Base-by-base conservation (phyloP, 2,329 filamentous ascomycete species). In the Periconia digitata region DNA sequence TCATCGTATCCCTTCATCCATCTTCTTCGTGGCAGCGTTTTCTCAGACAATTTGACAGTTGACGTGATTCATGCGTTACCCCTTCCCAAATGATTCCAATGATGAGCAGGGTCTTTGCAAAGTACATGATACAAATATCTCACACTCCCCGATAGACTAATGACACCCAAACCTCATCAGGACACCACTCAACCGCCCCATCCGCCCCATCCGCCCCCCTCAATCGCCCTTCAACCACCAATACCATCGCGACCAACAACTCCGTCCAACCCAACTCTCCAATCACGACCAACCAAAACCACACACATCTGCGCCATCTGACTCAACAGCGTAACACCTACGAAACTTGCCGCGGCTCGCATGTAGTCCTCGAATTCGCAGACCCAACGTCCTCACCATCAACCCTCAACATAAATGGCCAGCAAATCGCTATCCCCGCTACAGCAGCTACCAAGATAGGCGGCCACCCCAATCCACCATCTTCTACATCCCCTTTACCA, bases 361-460 rank as follows among this genome's bases (percentile, higher is more conserved):
- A 59, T 5, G 43, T 60, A 18, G 40, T 59, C 36, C 53, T 62
- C 43, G 53, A 58, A 42, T 62, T 63, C 39, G 58, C 60, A n/a
- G 58, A 62, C 40, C 56, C 58, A 4, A 55, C 54, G 13, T 44
- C 34, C 22, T 49, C 46, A 20, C 56, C 51, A 0, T 44, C 40
- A 8, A 18, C 37, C 12, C 43, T 34, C n/a, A n/a, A n/a, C n/a
- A n/a, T n/a, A n/a, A n/a, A n/a, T n/a, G n/a, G n/a, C n/a, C n/a
- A n/a, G n/a, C n/a, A n/a, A n/a, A n/a, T n/a, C n/a, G n/a, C n/a
- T n/a, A n/a, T n/a, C n/a, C n/a, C n/a, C n/a, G n/a, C n/a, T n/a
- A n/a, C n/a, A n/a, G n/a, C n/a, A n/a, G n/a, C n/a, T n/a, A n/a
- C n/a, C n/a, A n/a, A n/a, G n/a, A n/a, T n/a, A 32, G 27, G 27